Conservation (phyloP, 2,329 filamentous ascomycete species). For the Chrysoporthe cubensis region DNA sequence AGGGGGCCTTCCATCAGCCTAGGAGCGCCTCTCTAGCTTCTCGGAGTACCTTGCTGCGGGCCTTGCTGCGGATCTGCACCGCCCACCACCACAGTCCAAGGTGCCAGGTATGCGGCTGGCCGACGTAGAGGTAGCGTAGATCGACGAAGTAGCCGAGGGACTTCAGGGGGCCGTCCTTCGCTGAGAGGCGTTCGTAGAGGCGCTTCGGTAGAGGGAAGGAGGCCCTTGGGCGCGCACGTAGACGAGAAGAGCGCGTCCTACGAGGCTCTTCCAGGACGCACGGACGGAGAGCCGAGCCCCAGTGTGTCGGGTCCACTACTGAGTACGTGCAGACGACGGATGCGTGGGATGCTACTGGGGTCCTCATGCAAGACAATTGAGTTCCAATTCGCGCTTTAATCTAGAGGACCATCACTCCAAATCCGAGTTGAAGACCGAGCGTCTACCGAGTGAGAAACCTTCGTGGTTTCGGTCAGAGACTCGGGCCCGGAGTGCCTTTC, state of each 20-base stretch:
- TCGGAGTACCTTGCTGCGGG: too few relatives aligned
- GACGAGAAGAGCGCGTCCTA: background rate
- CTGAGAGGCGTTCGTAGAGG: background rate
- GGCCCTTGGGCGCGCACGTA: background rate
- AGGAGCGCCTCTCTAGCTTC: too few relatives aligned
- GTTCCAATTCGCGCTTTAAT: too few relatives aligned
- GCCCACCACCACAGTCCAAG: too few relatives aligned
- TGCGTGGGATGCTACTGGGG: too few relatives aligned
- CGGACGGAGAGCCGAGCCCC: background rate
- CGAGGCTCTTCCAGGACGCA: background rate
- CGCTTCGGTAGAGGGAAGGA: background rate
- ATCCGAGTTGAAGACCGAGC: background rate
- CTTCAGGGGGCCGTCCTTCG: background rate
- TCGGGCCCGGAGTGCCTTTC: background rate
- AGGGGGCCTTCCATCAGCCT: too few relatives aligned
- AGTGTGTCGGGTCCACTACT: background rate
- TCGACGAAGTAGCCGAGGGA: background rate
- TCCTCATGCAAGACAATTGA: too few relatives aligned
- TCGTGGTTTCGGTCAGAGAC: background rate
- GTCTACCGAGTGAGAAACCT: background rate
- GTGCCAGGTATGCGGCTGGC: background rate
- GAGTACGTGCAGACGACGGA: background rate
- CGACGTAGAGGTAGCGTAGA: background rate
- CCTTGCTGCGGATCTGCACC: too few relatives aligned
- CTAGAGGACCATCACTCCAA: background rate